Conservation (phyloP, 345 rosid genomes). For the Dovyalis caffra region DNA sequence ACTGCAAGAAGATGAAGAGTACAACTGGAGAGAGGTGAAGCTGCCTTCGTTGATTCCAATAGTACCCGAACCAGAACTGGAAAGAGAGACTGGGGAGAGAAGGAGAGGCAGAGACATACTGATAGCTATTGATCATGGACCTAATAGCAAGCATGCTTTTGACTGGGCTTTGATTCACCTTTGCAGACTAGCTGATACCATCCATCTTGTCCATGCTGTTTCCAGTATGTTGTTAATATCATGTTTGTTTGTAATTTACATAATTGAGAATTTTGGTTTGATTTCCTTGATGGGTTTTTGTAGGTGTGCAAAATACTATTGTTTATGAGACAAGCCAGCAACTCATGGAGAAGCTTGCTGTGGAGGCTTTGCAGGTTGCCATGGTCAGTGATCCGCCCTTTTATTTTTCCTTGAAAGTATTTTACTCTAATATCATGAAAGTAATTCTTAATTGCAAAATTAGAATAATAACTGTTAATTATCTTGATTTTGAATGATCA, state of each 20-base stretch:
- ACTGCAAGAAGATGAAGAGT: constrained; percentile 57
- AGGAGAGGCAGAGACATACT: constrained; percentile 66
- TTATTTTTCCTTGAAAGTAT: not conserved
- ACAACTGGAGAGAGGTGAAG: constrained; percentile 58
- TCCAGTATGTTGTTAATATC: constrained; percentile 37
- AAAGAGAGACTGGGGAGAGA: constrained; percentile 68
- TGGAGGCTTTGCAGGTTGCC: constrained; percentile 72
- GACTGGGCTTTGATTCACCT: constrained; percentile 76
- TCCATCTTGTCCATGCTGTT: constrained; percentile 84
- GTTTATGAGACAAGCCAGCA: constrained; percentile 60
- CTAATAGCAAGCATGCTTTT: constrained; percentile 64
- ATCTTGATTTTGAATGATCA: not conserved
- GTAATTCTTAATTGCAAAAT: not conserved
- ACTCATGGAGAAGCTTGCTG: constrained; percentile 74
- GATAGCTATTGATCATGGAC: constrained; percentile 63
- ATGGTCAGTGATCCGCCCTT: constrained; percentile 44
- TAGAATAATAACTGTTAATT: not conserved
- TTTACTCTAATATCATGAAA: not conserved
- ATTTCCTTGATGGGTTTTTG: constrained; percentile 7
- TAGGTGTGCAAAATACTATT: constrained; percentile 55
- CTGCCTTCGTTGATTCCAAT: constrained; percentile 60
- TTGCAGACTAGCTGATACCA: constrained; percentile 79
- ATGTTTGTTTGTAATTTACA: not conserved
- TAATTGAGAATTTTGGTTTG: not conserved
- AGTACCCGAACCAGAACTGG: constrained; percentile 54